phyloP scores from a whole-genome alignment of 257 asterid species.

The Agastache rugosa region DNA sequence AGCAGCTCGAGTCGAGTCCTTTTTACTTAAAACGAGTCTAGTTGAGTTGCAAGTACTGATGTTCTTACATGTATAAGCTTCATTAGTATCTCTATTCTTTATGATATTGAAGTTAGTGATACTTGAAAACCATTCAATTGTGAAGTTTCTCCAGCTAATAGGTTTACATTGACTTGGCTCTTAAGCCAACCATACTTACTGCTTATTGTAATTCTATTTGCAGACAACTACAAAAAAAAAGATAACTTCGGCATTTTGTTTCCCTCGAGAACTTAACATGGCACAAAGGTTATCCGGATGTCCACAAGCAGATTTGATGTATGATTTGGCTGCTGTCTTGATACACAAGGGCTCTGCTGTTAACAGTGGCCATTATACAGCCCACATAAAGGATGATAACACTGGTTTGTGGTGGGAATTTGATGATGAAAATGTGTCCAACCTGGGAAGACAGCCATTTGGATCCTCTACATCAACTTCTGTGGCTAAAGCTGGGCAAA shows the following conservation, averaged over 20 bases:
- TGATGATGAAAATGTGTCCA: conserved; percentile 89
- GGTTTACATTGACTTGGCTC: conserved; percentile 31
- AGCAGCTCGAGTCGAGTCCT: conserved; percentile 25
- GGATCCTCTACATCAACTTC: conserved; percentile 55
- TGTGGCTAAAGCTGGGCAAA: conserved; percentile 55
- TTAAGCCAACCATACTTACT: conserved; percentile 37
- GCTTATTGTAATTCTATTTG: conserved; percentile 46
- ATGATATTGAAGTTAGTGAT: conserved; percentile 14
- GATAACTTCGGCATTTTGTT: conserved; percentile 85
- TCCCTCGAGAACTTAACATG: conserved; percentile 86
- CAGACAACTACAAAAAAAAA: conserved; percentile 95
- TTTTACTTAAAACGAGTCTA: conserved; percentile 10
- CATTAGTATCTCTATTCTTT: conserved; percentile 12
- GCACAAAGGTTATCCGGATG: conserved; percentile 65
- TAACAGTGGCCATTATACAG: conserved; percentile 94
- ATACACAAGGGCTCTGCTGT: conserved; percentile 98
- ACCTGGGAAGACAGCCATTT: conserved; percentile 85
- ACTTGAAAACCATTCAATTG: conserved; percentile 23
- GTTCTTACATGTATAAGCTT: conserved; percentile 4
- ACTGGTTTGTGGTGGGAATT: conserved; percentile 98
- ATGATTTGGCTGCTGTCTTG: conserved; percentile 94
- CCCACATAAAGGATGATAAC: conserved; percentile 85
- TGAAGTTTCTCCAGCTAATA: conserved; percentile 28
- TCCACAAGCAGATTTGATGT: conserved; percentile 62
- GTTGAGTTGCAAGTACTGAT: conserved; percentile 25